phyloP scores from a whole-genome alignment of 2,329 filamentous ascomycete genomes.

The Diaporthe velutina region DNA sequence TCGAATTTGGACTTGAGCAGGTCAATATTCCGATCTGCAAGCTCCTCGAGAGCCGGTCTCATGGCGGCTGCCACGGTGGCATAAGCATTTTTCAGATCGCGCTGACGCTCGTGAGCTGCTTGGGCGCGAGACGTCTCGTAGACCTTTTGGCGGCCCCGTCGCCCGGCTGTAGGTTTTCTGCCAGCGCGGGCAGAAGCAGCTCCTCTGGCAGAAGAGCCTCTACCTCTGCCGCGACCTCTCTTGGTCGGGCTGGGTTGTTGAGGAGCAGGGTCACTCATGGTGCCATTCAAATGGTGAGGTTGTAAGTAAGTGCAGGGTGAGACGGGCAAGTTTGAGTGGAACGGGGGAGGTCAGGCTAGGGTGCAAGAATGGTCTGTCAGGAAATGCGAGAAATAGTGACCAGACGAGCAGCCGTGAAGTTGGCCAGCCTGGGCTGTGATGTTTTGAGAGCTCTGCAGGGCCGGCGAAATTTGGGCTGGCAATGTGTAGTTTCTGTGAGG shows the following conservation, averaged over 20 bases:
- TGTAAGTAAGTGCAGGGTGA: constrained; percentile 35
- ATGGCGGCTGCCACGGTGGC: constrained; percentile 72
- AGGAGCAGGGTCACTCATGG: constrained; percentile 40
- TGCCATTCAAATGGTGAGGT: constrained; percentile 38
- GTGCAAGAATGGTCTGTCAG: constrained; percentile 26
- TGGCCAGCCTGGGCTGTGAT: neutral
- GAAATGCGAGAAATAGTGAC: constrained; percentile 5
- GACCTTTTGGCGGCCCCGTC: constrained; percentile 66
- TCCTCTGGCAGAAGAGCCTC: constrained; percentile 33
- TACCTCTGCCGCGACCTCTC: constrained; percentile 38
- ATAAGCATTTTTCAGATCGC: constrained; percentile 75
- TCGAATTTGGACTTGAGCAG: constrained; percentile 67
- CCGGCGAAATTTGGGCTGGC: neutral
- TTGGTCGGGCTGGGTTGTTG: constrained; percentile 41
- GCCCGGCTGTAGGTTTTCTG: constrained; percentile 37
- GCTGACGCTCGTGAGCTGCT: constrained; percentile 72
- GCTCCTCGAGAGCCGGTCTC: constrained; percentile 74
- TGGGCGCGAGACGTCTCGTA: constrained; percentile 68
- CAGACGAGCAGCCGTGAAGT: neutral
- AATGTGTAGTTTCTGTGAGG: constrained; percentile 25
- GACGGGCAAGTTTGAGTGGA: constrained; percentile 1
- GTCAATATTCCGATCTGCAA: constrained; percentile 72
- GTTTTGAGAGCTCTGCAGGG: neutral
- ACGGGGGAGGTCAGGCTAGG: constrained; percentile 23
- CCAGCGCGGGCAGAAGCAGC: constrained; percentile 37